Conservation (phyloP, 169 alveolate genomes). For the Plasmodium coatneyi region DNA sequence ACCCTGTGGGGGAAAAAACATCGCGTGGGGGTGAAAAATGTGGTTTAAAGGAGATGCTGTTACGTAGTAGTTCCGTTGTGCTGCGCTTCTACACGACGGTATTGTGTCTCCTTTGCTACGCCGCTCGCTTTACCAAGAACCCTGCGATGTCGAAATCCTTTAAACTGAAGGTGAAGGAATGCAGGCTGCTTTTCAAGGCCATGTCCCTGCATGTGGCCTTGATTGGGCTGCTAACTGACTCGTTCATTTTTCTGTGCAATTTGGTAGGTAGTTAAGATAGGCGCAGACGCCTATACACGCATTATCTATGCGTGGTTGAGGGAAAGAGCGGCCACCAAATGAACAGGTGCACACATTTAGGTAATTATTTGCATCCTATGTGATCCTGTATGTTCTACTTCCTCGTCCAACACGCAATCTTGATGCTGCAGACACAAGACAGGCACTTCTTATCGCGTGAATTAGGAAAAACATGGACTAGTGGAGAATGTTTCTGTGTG, state of each 20-base stretch:
- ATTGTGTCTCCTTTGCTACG: neutral
- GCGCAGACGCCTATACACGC: neutral
- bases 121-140: constrained; percentile 76
- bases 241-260: constrained; percentile 39
- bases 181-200: constrained; percentile 81
- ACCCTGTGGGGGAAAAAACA: constrained; percentile 76
- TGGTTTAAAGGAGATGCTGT: neutral
- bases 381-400: neutral
- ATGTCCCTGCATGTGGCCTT: constrained; percentile 80
- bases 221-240: constrained; percentile 61
- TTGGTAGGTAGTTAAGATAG: neutral
- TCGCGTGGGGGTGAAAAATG: neutral
- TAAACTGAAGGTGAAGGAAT: constrained; percentile 80
- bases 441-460: neutral
- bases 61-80: neutral
- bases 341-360: neutral
- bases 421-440: neutral
- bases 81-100: neutral
- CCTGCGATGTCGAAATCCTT: constrained; percentile 87
- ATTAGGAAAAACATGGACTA: neutral
- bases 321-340: neutral
- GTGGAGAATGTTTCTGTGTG: neutral
- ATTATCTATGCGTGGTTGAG: neutral
- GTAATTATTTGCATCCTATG: neutral
- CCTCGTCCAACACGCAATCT: neutral